Evolutionary conservation across 352 stramenopile genomes (phyloP).

Genomic region (Phytophthora cryptogea): DNA sequence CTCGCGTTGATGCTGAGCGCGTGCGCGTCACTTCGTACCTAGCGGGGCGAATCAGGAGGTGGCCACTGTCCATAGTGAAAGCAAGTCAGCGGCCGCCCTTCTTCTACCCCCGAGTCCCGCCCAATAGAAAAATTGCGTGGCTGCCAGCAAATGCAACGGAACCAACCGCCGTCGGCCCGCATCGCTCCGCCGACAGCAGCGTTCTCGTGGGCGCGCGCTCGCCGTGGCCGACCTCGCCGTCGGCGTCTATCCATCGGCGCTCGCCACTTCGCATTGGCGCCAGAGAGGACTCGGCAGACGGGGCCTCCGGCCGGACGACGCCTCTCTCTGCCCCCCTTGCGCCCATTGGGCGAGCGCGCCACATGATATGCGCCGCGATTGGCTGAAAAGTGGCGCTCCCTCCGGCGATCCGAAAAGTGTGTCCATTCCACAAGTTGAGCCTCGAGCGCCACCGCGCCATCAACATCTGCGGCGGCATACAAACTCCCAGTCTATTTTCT

Average conservation of each 20-base stretch:
- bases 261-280: constrained; percentile 31
- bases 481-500: constrained; percentile 33
- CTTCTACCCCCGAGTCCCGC: constrained; percentile 24
- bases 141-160: neutral
- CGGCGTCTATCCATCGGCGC: constrained; percentile 15
- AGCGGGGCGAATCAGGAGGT: constrained; percentile 14
- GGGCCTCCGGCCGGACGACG: constrained; percentile 1
- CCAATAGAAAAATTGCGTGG: constrained; percentile 34
- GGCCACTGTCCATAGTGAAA: constrained; percentile 13
- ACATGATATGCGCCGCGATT: neutral
- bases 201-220: neutral
- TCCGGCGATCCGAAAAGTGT: constrained; percentile 36
- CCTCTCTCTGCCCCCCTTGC: constrained; percentile 16
- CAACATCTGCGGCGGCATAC: constrained; percentile 11
- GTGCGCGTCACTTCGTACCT: constrained; percentile 23
- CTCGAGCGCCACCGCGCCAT: constrained; percentile 13
- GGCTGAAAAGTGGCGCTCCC: constrained; percentile 1
- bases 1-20: constrained; percentile 2
- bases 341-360: constrained; percentile 18
- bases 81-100: neutral
- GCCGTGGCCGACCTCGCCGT: neutral
- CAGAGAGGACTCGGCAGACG: constrained; percentile 37
- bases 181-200: neutral
- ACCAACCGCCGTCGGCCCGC: too few relatives aligned
- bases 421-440: constrained; percentile 52